Conservation (phyloP, 495 filamentous ascomycete genomes). For the Xanthoparmelia taractica region DNA sequence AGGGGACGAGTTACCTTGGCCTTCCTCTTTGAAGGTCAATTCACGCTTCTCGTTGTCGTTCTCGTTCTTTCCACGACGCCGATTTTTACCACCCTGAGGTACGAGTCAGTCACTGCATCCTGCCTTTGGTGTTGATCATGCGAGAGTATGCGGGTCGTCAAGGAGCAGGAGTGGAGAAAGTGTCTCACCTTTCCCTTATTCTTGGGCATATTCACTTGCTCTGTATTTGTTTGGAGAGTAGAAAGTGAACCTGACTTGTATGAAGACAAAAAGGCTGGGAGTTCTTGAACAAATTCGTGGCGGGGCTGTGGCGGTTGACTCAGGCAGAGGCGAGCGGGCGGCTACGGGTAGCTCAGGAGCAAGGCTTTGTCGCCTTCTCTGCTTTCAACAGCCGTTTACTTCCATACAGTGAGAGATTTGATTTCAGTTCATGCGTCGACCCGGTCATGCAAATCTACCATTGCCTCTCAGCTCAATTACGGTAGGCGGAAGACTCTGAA, state of each 20-base stretch:
- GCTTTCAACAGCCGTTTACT: background rate
- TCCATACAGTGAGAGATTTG: background rate
- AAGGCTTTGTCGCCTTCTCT: conserved; percentile 2
- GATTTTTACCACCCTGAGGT: conserved; percentile 90
- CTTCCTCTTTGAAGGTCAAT: conserved; percentile 97
- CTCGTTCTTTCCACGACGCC: conserved; percentile 98
- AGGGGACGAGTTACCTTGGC: conserved; percentile 59
- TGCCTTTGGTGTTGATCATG: background rate
- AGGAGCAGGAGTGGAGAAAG: conserved; percentile 25
- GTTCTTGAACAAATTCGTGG: no score
- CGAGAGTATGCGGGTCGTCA: background rate
- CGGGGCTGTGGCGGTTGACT: conserved; percentile 5
- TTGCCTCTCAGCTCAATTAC: background rate
- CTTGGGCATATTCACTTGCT: conserved; percentile 71
- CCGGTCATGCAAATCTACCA: background rate
- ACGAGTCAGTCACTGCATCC: background rate
- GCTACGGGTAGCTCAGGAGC: no score
- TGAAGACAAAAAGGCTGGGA: no score
- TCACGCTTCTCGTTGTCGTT: conserved; percentile 99
- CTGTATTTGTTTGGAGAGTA: no score
- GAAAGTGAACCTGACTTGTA: no score
- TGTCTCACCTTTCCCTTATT: conserved; percentile 90
- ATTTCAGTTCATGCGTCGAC: background rate
- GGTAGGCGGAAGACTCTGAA: background rate
- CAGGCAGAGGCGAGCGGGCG: background rate